phyloP scores from a whole-genome alignment of 768 basidiomycete genomes.

The Mycena rosella region DNA sequence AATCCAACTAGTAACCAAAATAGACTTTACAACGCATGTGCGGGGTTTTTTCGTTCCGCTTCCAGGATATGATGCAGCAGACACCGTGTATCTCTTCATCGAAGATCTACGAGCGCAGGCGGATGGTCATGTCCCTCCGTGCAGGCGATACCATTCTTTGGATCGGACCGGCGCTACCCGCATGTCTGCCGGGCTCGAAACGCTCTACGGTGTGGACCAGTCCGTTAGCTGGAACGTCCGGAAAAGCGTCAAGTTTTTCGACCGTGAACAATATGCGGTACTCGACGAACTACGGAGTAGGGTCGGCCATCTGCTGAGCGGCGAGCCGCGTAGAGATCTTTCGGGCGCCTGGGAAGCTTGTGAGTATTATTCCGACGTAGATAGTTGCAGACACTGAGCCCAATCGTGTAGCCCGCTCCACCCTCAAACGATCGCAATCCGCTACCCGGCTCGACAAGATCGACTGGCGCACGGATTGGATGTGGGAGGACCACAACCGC shows the following conservation, averaged over 20 bases:
- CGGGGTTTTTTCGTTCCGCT: neutral
- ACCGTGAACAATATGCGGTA: neutral
- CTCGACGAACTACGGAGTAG: conserved; percentile 6
- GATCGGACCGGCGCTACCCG: conserved; percentile 5
- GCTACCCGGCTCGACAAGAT: neutral
- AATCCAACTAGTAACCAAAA: neutral
- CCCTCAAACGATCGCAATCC: conserved; percentile 15
- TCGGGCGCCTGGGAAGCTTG: neutral
- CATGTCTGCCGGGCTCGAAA: conserved; percentile 8
- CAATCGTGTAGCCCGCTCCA: neutral
- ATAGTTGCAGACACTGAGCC: neutral
- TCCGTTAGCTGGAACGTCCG: neutral
- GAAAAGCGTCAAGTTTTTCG: neutral
- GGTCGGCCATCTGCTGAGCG: neutral
- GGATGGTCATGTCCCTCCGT: conserved; percentile 9
- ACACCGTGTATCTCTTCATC: conserved; percentile 12
- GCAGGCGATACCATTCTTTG: conserved; percentile 10
- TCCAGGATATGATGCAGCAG: neutral
- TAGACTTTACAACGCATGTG: neutral
- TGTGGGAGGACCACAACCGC: conserved; percentile 7
- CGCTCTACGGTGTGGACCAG: conserved; percentile 1
- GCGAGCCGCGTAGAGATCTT: neutral
- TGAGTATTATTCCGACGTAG: neutral
- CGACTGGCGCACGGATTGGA: conserved; percentile 19
- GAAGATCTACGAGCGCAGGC: conserved; percentile 13